Base-by-base conservation (phyloP, 495 filamentous ascomycete genomes). In the Penicillium bovifimosum region DNA sequence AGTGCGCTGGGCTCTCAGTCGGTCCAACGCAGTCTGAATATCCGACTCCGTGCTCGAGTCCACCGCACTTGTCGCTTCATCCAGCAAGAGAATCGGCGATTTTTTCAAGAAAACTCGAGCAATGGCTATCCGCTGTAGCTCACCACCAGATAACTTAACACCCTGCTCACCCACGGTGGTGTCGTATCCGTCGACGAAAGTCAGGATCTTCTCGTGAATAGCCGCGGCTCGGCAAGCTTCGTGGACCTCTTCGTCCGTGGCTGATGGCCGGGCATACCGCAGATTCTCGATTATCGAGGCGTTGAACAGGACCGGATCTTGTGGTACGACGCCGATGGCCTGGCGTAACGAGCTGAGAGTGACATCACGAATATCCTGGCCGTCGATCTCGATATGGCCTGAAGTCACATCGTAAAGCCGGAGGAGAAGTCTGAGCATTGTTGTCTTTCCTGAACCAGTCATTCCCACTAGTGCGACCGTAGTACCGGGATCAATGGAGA, bases 381-480 rank as follows among this genome's bases (percentile, higher is more conserved):
- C 83, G 61, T 91, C 88, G 44, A 92, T 86, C n/a, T 66, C 62
- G 47, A 91, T 86, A 2, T 67, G 71, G 1, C 88, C 88, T 10
- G 61, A 60, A 4, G 71, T 76, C 3, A 85, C 76, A 56, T 91
- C 85, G 68, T 87, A 91, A 62, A 86, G 85, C 0, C 88, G 76
- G 52, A 81, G 75, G 14, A 91, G 76, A 6, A 91, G 76, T 55
- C 87, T 86, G 39, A 90, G 70, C 34, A 88, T 83, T 2, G 86
- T 88, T 3, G 86, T 86, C 60, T 91, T 93, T 16, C 88, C 88
- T 20, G 80, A 79, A 17, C 88, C 88, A 3, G 85, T 87, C 54
- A 82, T 79, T 2, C 88, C 88, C n/a, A 91, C 88, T 14, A 91
- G 76, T 7, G 87, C 88, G 10, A 87, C 75, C 7, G 84, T 89